Evolutionary conservation across 23 red algal genomes (phyloP).

Genomic region (Gracilaria domingensis): DNA sequence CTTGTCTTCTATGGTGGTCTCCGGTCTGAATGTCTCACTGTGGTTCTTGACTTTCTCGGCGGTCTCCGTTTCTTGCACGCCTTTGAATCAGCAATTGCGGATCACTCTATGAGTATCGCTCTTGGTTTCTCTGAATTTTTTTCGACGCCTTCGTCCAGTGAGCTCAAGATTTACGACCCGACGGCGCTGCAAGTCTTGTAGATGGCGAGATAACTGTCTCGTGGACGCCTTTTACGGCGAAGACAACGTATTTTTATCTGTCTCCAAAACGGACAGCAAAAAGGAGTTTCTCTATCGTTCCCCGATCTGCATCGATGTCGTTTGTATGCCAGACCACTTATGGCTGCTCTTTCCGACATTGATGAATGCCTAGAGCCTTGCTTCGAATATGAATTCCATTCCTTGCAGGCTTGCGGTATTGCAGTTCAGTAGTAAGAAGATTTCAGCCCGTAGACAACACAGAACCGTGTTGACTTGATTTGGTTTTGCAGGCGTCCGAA

Average conservation of each 20-base stretch:
- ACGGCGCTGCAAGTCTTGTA: not conserved
- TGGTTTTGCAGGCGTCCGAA: not conserved
- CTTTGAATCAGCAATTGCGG: not conserved
- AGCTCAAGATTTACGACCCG: constrained; percentile 6
- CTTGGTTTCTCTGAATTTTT: not conserved
- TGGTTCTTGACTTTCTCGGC: not conserved
- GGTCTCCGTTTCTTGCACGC: not conserved
- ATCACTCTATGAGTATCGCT: constrained; percentile 3
- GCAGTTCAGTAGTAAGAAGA: not conserved
- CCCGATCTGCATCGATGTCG: not conserved
- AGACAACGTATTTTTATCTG: not conserved
- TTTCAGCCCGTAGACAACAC: not conserved
- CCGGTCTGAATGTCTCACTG: not conserved
- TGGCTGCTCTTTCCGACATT: constrained; percentile 23
- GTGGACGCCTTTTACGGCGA: not conserved
- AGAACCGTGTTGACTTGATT: not conserved
- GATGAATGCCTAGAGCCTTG: not conserved
- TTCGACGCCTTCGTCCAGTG: not conserved
- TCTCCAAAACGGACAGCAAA: constrained; percentile 19
- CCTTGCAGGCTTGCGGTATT: not conserved
- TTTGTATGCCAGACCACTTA: not conserved
- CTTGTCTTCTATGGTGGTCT: not conserved
- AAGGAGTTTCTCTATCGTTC: not conserved
- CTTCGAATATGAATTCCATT: not conserved
- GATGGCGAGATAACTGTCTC: constrained; percentile 25